Evolutionary conservation across 2,329 filamentous ascomycete species (phyloP).

Genomic region (Coniochaeta prunicola): DNA sequence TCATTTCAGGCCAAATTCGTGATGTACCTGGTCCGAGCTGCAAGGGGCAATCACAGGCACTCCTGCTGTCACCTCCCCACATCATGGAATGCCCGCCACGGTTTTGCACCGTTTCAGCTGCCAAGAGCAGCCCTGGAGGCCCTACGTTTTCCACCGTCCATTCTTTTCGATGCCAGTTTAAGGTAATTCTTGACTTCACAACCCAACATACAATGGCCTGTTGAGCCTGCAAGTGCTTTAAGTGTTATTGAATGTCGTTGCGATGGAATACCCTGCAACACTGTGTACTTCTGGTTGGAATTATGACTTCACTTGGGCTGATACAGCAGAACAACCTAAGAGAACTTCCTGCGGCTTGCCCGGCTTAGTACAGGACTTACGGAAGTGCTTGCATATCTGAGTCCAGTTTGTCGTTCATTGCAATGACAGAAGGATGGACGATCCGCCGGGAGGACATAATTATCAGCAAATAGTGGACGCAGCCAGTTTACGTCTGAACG

Average conservation of each 20-base stretch:
- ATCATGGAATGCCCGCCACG: no score
- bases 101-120: not conserved
- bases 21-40: not conserved
- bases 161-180: no score
- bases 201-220: no score
- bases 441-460: no score
- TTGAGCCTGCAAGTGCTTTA: no score
- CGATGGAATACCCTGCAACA: not conserved
- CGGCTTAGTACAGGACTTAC: not conserved
- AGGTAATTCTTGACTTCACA: no score
- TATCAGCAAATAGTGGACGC: not conserved
- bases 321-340: not conserved
- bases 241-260: not conserved
- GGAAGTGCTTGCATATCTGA: not conserved
- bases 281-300: not conserved
- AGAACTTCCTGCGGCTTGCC: not conserved
- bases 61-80: no score
- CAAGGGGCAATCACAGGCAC: conserved; percentile 1
- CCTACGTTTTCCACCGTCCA: not conserved
- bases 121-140: no score
- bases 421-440: not conserved
- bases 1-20: conserved; percentile 15
- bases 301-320: not conserved
- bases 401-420: not conserved
- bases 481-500: not conserved